phyloP scores from a whole-genome alignment of 495 filamentous ascomycete species.

The Corynascus novoguineensis region DNA sequence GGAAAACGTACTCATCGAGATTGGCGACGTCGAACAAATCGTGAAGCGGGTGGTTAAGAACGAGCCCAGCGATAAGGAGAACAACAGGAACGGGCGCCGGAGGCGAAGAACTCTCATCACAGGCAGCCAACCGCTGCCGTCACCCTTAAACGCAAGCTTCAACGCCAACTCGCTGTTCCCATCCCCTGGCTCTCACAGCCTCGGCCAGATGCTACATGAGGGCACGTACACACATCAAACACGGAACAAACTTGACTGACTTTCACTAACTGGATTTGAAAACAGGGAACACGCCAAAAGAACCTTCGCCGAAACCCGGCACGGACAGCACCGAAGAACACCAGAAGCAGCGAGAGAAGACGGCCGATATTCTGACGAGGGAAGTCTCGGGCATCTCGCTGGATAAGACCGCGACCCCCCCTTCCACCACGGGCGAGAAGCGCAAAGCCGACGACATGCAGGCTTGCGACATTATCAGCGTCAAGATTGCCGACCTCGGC shows the following conservation, averaged over 20 bases:
- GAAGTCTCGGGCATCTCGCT: conserved; percentile 94
- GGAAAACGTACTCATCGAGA: conserved; percentile 97
- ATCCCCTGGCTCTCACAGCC: conserved; percentile 68
- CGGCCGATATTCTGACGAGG: conserved; percentile 82
- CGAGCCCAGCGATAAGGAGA: conserved; percentile 74
- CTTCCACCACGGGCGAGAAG: conserved; percentile 41
- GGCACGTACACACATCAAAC: conserved; percentile 37
- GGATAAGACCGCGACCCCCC: conserved; percentile 57
- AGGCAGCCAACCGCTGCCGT: conserved; percentile 92
- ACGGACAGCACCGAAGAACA: conserved; percentile 59
- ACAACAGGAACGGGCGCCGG: conserved; percentile 88
- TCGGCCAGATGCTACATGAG: conserved; percentile 79
- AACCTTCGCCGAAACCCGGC: conserved; percentile 33
- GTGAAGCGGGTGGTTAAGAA: conserved; percentile 93
- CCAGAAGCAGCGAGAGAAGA: conserved; percentile 87
- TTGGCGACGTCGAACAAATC: conserved; percentile 94
- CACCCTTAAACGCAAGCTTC: conserved; percentile 89
- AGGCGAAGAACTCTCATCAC: conserved; percentile 92
- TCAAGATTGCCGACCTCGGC: conserved; percentile 97
- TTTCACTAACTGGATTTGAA: conserved; percentile 9
- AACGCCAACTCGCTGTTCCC: conserved; percentile 64
- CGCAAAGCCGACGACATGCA: conserved; percentile 47
- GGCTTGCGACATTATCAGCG: conserved; percentile 75
- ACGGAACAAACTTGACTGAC: conserved; percentile 1
- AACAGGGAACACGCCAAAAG: conserved; percentile 50